Evolutionary conservation across 148 eudicot genomes (phyloP), one percentile per base, ranked within the genome.

Genomic region (Fagopyrum tataricum): DNA sequence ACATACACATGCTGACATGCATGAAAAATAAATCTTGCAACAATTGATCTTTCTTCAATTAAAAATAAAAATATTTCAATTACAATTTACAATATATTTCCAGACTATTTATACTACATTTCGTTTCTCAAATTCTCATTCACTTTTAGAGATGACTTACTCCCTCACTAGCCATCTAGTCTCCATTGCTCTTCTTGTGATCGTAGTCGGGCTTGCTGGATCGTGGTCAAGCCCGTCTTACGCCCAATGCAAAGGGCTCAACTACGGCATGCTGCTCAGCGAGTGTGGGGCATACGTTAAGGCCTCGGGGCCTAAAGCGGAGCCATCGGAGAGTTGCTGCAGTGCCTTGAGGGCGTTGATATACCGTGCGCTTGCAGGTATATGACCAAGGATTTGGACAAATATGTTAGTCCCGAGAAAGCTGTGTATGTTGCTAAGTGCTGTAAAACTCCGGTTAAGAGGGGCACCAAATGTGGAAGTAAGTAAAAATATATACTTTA

Each of bases 391-490:
- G 14, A 21, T 15, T 23, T 24, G 40, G 66, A 59, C 39, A 59
- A 9, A 6, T 4, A 2, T 17, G 66, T 59, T 24, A 13, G 12
- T 59, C 66, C 66, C 39, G 5, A 23, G 66, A 59, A 59, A 39
- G 66, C 15, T 23, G 2, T 59, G 37, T 2, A 11, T 15, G 66
- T 59, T 10, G 66, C 66, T 59, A 21, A 21, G 20, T 0, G 4
- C 0, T 59, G 66, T 24, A 6, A 17, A 1, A 9, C 24, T 11
- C 0, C 66, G 0, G 39, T 59, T 9, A 24, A 24, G 15, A 11
- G 39, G 0, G 66, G 66, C 66, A 59, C 66, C 17, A 59, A 59
- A 39, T 59, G 66, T 24, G 66, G 66, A 59, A 59, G 66, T 59
- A 59, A 59, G 66, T 58, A 58, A 18, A 18, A n/a, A n/a, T n/a